Evolutionary conservation across 306 rosid genomes (phyloP), one percentile per base, ranked within the genome.

Genomic region (Prunus fruticosa): DNA sequence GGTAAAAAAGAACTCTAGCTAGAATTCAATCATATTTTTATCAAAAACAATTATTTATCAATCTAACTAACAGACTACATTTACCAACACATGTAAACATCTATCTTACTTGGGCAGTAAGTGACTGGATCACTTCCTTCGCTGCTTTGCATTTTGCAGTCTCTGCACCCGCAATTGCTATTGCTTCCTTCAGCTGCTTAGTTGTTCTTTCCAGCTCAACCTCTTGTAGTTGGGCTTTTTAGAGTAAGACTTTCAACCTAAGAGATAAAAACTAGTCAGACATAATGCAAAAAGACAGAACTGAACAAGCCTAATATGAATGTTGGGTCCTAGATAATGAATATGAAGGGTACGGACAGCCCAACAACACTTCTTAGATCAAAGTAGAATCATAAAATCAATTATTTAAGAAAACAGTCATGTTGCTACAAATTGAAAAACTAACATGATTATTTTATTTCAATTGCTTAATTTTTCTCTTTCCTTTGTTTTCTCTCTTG

Each of bases 61-160:
- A 38, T 58, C 56, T 18, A 41, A 43, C 47, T 64, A 32, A 58
- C 14, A 6, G n/a, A 67, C 56, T 43, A 4, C 41, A 28, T 62
- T 60, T 9, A 34, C 27, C 49, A 10, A 28, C 38, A 25, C 23
- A 64, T 0, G 0, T 9, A 64, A 64, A 64, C 41, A 79, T 74
- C 65, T 70, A 80, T 69, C 90, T 84, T 85, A 95, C 98, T 89
- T 90, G 96, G 60, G 97, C 96, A 64, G 97, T 95, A 78, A 95
- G 98, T 2, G 98, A 95, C 84, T 90, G 93, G 87, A 90, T 95
- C 82, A 95, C 98, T 85, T 95, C 98, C 85, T 95, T 95, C 78
- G 98, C 98, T 27, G 90, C 96, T 84, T 90, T 95, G 85, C 97
- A 90, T 84, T 85, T 92, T 76, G 90, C 86, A 84, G 96, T 83